A percentile compares a stretch with the other conserved stretches of the same genome.
phyloP scores from a whole-genome alignment of 805 yeast genomes.

The Yamadazyma laniorum region DNA sequence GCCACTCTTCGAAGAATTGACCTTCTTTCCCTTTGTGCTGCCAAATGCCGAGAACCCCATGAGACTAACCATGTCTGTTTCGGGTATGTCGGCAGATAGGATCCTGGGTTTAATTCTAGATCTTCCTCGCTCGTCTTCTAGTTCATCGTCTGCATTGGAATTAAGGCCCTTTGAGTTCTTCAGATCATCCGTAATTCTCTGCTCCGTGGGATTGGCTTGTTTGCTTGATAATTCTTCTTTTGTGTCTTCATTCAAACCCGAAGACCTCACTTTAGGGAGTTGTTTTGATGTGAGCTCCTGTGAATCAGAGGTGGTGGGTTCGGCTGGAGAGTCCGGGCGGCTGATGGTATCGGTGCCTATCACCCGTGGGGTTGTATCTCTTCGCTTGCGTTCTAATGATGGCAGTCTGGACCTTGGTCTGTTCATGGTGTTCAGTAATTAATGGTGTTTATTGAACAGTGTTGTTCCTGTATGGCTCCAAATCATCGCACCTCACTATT shows the following conservation, averaged over 20 bases:
- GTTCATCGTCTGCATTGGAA: constrained; percentile 21
- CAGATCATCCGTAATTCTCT: too few species aligned
- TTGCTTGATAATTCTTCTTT: too few species aligned
- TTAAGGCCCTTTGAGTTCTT: too few species aligned
- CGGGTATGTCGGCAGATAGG: constrained; percentile 15
- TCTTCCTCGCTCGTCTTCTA: constrained; percentile 19
- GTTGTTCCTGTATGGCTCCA: constrained; percentile 8
- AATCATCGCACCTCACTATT: constrained; percentile 6
- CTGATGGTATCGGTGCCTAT: too few species aligned
- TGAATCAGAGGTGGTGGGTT: background rate
- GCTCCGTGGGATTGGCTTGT: too few species aligned
- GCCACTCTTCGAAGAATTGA: constrained; percentile 48
- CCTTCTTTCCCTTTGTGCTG: constrained; percentile 57
- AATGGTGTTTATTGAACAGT: background rate
- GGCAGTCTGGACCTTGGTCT: constrained; percentile 8
- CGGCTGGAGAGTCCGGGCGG: background rate
- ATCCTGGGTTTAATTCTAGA: constrained; percentile 22
- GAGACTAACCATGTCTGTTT: constrained; percentile 36
- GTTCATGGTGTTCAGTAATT: constrained; percentile 2
- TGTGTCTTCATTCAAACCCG: too few species aligned
- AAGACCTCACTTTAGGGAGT: constrained; percentile 1
- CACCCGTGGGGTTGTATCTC: constrained; percentile 9
- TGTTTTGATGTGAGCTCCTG: constrained; percentile 1
- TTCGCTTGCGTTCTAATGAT: constrained; percentile 6
- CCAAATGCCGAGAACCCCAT: constrained; percentile 61